Evolutionary conservation across 2,329 filamentous ascomycete species (phyloP).

Genomic region (Cercospora sp.): DNA sequence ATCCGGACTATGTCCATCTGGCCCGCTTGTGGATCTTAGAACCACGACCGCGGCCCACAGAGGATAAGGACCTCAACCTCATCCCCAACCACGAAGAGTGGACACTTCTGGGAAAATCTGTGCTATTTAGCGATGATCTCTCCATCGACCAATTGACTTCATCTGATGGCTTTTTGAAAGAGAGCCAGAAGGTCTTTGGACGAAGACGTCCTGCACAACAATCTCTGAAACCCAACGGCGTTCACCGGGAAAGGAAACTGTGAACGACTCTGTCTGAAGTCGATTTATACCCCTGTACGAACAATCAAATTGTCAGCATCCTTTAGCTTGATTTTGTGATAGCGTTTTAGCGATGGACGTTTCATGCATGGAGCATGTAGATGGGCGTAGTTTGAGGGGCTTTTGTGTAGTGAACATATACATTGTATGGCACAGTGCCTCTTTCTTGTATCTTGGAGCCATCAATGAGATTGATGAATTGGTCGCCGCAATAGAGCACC

Average conservation of each 20-base stretch:
- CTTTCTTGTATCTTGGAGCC: no score
- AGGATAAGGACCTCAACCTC: slow-evolving; percentile 7
- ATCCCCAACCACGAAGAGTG: slow-evolving; percentile 33
- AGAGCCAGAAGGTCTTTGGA: slow-evolving; percentile 28
- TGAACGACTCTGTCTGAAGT: neutral
- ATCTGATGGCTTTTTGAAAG: slow-evolving; percentile 25
- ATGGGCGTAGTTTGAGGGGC: neutral
- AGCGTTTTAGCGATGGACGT: neutral
- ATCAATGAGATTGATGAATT: no score
- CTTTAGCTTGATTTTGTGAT: slow-evolving; percentile 19
- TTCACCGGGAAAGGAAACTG: slow-evolving; percentile 3
- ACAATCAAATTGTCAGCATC: slow-evolving; percentile 8
- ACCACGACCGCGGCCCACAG: slow-evolving; percentile 25
- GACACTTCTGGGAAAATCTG: slow-evolving; percentile 44
- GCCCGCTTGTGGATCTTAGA: slow-evolving; percentile 43
- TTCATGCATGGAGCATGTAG: neutral
- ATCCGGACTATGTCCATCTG: slow-evolving; percentile 37
- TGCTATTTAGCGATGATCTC: slow-evolving; percentile 43
- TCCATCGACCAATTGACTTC: slow-evolving; percentile 30
- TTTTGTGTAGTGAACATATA: neutral
- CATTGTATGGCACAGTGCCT: no score
- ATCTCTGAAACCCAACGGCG: slow-evolving; percentile 2
- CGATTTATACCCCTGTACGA: slow-evolving; percentile 22
- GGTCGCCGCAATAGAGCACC: no score
- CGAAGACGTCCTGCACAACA: slow-evolving; percentile 13